Percentiles rank a stretch among this genome's conserved stretches.
phyloP scores from a whole-genome alignment of 2,329 filamentous ascomycete genomes.

The Diaporthe ilicicola region DNA sequence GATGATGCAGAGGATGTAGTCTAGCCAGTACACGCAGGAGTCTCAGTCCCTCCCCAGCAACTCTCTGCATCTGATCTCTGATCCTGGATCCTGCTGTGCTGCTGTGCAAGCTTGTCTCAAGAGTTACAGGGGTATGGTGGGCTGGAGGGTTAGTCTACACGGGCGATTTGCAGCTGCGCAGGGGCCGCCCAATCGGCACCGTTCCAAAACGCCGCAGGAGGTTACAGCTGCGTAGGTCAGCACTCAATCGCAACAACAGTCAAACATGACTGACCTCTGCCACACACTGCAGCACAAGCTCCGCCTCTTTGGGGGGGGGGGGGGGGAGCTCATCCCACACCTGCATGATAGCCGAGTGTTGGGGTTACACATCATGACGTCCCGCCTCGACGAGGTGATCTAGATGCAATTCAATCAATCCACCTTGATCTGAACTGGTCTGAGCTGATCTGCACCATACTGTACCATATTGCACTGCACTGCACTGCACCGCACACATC shows the following conservation, averaged over 20 bases:
- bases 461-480: not conserved
- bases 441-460: not conserved
- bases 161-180: constrained; percentile 1
- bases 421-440: not conserved
- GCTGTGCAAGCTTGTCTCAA: constrained; percentile 16
- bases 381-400: not conserved
- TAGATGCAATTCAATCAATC: not conserved
- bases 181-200: constrained; percentile 22
- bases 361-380: constrained; percentile 8
- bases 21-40: no score
- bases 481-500: no score
- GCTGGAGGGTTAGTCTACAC: no score
- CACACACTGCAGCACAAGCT: no score
- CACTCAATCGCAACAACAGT: not conserved
- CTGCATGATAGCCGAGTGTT: not conserved
- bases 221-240: no score
- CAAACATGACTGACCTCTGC: no score
- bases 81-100: no score
- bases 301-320: no score
- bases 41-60: no score
- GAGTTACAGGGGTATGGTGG: constrained; percentile 3
- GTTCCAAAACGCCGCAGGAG: constrained; percentile 16
- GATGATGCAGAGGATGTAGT: not conserved
- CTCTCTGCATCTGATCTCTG: not conserved
- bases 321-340: not conserved